These are phyloP conservation scores for Pezicula carpinea DNA, from an alignment of 2,329 filamentous ascomycete genomes.

Conservation along the genomic window DNA sequence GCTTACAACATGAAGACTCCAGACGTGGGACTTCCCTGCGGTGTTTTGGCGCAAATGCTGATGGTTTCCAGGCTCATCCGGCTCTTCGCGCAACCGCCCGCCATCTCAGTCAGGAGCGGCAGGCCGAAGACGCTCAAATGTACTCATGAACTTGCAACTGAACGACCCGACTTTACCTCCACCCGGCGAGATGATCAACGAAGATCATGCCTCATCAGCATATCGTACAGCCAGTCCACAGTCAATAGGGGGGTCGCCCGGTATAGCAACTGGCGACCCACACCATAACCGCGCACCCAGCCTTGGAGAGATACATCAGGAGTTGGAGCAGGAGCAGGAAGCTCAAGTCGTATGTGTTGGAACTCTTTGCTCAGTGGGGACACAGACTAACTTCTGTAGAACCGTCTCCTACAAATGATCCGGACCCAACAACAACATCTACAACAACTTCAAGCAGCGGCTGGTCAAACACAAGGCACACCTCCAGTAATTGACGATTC, in stretches of 20 bases:
- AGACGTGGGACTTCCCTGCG: constrained; percentile 40
- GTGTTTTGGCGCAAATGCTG: neutral
- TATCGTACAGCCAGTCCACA: constrained; percentile 38
- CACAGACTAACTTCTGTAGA: constrained; percentile 39
- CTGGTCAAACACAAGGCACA: constrained; percentile 33
- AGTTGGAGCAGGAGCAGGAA: constrained; percentile 75
- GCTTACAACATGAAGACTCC: constrained; percentile 62
- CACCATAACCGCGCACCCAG: constrained; percentile 65
- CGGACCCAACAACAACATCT: constrained; percentile 70
- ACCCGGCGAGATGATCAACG: constrained; percentile 63
- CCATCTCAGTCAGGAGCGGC: constrained; percentile 35
- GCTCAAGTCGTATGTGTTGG: constrained; percentile 61
- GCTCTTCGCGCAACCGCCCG: constrained; percentile 38
- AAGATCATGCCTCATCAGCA: constrained; percentile 34
- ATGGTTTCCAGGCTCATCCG: constrained; percentile 33
- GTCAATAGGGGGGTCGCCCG: constrained; percentile 43
- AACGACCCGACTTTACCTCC: constrained; percentile 65
- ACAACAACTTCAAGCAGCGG: constrained; percentile 48
- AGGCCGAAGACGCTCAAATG: constrained; percentile 60
- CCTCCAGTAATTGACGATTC: constrained; percentile 33
- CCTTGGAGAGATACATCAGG: constrained; percentile 72
- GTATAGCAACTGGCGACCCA: constrained; percentile 40
- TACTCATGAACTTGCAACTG: constrained; percentile 69
- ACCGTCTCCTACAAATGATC: constrained; percentile 73
- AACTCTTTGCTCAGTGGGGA: neutral